Evolutionary conservation across 352 stramenopile genomes (phyloP).

Genomic region (Blastocystis sp.): DNA sequence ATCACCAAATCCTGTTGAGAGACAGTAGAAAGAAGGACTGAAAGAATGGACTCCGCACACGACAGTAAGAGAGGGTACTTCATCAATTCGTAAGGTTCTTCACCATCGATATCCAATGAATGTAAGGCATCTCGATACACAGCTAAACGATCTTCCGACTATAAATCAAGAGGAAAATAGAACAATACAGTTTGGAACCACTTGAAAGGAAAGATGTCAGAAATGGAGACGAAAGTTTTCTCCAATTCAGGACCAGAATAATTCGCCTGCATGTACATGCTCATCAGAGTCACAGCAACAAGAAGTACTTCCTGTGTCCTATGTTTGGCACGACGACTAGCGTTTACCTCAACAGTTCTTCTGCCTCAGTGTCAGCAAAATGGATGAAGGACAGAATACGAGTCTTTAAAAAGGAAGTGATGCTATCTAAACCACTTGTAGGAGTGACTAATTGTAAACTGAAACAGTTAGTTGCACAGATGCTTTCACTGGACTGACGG

Average conservation of each 20-base stretch:
- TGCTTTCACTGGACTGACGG: neutral
- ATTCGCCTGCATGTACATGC: slow-evolving; percentile 58
- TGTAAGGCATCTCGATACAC: neutral
- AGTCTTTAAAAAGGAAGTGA: neutral
- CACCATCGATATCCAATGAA: slow-evolving; percentile 22
- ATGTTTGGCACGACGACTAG: neutral
- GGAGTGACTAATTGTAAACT: neutral
- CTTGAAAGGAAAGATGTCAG: neutral
- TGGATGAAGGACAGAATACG: neutral
- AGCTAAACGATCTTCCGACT: neutral
- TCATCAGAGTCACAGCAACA: slow-evolving; percentile 24
- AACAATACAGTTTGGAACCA: slow-evolving; percentile 10
- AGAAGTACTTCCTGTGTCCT: slow-evolving; percentile 54
- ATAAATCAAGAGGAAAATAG: neutral
- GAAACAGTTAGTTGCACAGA: neutral
- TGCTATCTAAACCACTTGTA: neutral
- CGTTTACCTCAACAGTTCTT: neutral
- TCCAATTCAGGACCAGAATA: slow-evolving; percentile 44
- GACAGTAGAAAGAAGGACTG: neutral
- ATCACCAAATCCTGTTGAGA: neutral
- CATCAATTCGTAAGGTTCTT: slow-evolving; percentile 12
- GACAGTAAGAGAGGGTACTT: slow-evolving; percentile 16
- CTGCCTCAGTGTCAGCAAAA: neutral
- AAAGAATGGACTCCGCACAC: neutral
- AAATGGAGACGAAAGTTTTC: neutral